These are phyloP conservation scores for Backusella parvicylindrica DNA, from an alignment of 192 early-diverging fungal genomes.

Conservation along the genomic window DNA sequence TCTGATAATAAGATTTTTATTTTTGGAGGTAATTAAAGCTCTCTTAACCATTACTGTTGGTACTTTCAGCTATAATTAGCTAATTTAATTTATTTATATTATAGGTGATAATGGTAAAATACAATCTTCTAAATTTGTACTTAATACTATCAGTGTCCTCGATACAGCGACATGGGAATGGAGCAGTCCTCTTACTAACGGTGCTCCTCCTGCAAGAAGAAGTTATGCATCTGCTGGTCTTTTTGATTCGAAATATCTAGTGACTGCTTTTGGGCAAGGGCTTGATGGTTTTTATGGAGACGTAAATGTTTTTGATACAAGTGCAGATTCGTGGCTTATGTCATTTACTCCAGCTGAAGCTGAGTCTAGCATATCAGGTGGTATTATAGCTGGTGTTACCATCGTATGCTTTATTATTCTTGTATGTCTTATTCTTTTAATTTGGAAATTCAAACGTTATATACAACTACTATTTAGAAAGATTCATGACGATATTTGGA, in stretches of 20 bases:
- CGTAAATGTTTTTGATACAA: constrained; percentile 16
- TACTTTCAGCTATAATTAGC: neutral
- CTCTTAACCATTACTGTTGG: neutral
- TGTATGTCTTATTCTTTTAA: constrained; percentile 9
- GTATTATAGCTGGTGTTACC: constrained; percentile 18
- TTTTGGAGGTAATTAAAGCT: constrained; percentile 16
- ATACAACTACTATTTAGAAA: constrained; percentile 19
- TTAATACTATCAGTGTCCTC: neutral
- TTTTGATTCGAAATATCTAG: constrained; percentile 9
- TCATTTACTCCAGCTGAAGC: neutral
- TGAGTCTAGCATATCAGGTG: neutral
- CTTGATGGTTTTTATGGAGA: constrained; percentile 11
- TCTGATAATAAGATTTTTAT: constrained; percentile 11
- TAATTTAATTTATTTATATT: neutral
- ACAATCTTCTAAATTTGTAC: neutral
- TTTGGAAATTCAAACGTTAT: constrained; percentile 19
- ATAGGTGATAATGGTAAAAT: neutral
- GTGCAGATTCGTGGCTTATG: constrained; percentile 9
- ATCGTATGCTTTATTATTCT: constrained; percentile 18
- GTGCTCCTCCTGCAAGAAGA: constrained; percentile 14
- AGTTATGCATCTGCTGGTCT: constrained; percentile 17
- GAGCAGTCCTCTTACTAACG: neutral
- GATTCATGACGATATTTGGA: constrained; percentile 32
- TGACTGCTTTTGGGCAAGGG: constrained; percentile 9
- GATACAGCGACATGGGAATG: constrained; percentile 23